Evolutionary conservation across 495 filamentous ascomycete genomes (phyloP).

Genomic region (Aspergillus taichungensis): DNA sequence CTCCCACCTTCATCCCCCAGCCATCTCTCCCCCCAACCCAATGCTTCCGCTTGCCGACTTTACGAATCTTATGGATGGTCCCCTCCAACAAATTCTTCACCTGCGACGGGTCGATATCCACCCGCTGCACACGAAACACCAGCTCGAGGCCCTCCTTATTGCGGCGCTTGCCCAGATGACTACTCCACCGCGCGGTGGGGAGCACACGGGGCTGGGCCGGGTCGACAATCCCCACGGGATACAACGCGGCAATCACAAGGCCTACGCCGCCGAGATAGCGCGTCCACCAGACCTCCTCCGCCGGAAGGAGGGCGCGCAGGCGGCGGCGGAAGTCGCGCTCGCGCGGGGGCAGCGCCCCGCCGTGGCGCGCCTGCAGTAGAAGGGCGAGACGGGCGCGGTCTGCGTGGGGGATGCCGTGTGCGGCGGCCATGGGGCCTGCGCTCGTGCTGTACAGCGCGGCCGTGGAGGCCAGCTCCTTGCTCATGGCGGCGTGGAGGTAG

Average conservation of each 20-base stretch:
- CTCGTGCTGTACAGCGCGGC: constrained; percentile 66
- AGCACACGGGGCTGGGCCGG: constrained; percentile 21
- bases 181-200: constrained; percentile 17
- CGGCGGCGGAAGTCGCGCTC: constrained; percentile 40
- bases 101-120: constrained; percentile 19
- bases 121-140: constrained; percentile 20
- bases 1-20: constrained; percentile 23
- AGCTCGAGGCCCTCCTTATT: constrained; percentile 19
- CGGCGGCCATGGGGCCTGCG: constrained; percentile 52
- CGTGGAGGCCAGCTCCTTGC: constrained; percentile 48
- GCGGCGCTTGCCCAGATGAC: constrained; percentile 18
- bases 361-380: constrained; percentile 69
- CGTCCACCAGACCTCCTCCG: constrained; percentile 50
- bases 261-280: constrained; percentile 46
- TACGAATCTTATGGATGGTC: constrained; percentile 19
- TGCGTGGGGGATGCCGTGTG: constrained; percentile 65
- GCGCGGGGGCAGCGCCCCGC: constrained; percentile 48
- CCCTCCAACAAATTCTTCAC: constrained; percentile 20
- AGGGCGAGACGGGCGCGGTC: constrained; percentile 64
- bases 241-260: constrained; percentile 17
- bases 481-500: constrained; percentile 41
- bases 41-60: constrained; percentile 27
- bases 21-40: constrained; percentile 25
- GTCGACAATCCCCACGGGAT: constrained; percentile 21
- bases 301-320: constrained; percentile 37